Conservation (phyloP, 306 rosid species). For the Prunus padus region DNA sequence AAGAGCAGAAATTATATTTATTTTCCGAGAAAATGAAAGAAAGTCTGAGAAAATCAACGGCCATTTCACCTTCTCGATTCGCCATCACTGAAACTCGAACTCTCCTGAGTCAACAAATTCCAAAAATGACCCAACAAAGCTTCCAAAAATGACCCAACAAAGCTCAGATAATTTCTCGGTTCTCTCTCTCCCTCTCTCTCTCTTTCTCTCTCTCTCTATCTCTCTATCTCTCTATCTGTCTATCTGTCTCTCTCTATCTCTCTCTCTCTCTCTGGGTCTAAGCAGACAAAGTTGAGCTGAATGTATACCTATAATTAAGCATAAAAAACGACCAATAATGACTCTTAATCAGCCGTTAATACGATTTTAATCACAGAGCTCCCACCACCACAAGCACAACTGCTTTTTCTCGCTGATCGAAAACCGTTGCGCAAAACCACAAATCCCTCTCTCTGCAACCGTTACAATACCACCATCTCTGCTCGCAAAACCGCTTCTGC, state of each 20-base stretch:
- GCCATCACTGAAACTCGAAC: conserved; percentile 48
- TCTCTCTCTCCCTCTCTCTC: background rate
- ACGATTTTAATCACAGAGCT: conserved; percentile 17
- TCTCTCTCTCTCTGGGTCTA: background rate
- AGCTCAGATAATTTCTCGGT: background rate
- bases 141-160: conserved; percentile 3
- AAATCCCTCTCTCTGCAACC: conserved; percentile 11
- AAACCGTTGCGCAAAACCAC: conserved; percentile 35
- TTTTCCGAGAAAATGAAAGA: background rate
- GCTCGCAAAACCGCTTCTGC: conserved; percentile 27
- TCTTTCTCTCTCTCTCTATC: background rate
- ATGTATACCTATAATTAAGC: conserved; percentile 9
- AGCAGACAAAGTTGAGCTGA: conserved; percentile 14
- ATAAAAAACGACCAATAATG: conserved; percentile 3
- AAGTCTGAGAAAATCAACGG: background rate
- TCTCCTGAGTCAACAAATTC: conserved; percentile 33
- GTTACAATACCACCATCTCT: conserved; percentile 39
- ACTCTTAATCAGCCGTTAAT: conserved; percentile 11
- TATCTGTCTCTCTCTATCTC: background rate
- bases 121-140: conserved; percentile 6
- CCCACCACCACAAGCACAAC: conserved; percentile 8
- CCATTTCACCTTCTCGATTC: conserved; percentile 62
- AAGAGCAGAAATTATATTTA: background rate
- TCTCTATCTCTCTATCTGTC: too few relatives aligned
- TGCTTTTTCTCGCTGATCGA: conserved; percentile 1